Evolutionary conservation across 192 early-diverging fungal species (phyloP).

Genomic region (Podila verticillata): DNA sequence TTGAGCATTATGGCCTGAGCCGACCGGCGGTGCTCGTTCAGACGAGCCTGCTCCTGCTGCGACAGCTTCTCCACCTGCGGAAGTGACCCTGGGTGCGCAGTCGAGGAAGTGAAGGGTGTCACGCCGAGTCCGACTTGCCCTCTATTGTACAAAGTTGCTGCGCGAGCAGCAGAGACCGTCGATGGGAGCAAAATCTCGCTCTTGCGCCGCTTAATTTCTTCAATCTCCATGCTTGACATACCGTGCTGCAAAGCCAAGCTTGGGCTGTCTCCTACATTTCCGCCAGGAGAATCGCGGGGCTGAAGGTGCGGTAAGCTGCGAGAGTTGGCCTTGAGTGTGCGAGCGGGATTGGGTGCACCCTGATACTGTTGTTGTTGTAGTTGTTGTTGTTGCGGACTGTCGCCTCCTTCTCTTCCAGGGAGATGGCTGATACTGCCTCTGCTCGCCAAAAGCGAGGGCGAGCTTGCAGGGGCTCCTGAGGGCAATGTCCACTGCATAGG

Average conservation of each 20-base stretch:
- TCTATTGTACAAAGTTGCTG: not conserved
- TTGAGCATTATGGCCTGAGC: slow-evolving; percentile 27
- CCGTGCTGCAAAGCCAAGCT: slow-evolving; percentile 13
- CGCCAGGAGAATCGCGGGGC: slow-evolving; percentile 14
- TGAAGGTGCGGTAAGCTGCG: slow-evolving; percentile 41
- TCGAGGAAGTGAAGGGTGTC: slow-evolving; percentile 15
- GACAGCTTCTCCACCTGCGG: slow-evolving; percentile 23
- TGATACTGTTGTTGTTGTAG: not conserved
- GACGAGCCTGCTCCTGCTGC: slow-evolving; percentile 28
- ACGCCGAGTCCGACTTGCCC: slow-evolving; percentile 26
- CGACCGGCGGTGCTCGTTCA: slow-evolving; percentile 39
- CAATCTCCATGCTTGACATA: slow-evolving; percentile 34
- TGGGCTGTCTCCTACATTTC: slow-evolving; percentile 10
- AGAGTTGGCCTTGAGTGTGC: slow-evolving; percentile 41
- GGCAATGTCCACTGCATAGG: slow-evolving; percentile 16
- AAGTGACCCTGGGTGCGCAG: slow-evolving; percentile 1
- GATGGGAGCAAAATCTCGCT: slow-evolving; percentile 36
- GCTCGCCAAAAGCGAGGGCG: not conserved
- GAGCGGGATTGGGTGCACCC: not conserved
- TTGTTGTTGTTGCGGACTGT: slow-evolving; percentile 3
- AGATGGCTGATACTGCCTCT: not conserved
- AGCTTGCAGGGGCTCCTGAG: slow-evolving; percentile 9
- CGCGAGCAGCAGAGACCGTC: not conserved
- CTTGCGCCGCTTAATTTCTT: slow-evolving; percentile 37
- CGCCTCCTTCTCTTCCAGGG: slow-evolving; percentile 5